Evolutionary conservation across 306 rosid species (phyloP).

Genomic region (Potentilla sterilis): DNA sequence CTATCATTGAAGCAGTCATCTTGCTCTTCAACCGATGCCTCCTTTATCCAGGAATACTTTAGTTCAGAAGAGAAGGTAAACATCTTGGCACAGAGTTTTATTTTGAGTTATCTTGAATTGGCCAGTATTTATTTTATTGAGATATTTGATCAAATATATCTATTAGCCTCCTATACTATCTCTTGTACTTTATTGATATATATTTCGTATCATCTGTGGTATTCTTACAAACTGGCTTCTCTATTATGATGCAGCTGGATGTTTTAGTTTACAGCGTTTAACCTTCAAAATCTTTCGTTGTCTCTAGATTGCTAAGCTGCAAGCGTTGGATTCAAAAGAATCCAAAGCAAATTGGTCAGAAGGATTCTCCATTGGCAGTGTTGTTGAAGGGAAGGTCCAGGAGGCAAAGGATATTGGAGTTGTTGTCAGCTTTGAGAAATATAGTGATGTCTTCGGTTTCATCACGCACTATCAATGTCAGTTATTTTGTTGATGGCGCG

Average conservation of each 20-base stretch:
- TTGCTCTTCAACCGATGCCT: constrained; percentile 77
- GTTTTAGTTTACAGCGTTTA: constrained; percentile 8
- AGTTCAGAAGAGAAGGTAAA: constrained; percentile 70
- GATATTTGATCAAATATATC: not conserved
- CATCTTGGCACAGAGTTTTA: not conserved
- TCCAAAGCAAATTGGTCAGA: constrained; percentile 65
- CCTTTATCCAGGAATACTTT: constrained; percentile 80
- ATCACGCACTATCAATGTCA: constrained; percentile 70
- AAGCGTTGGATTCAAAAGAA: constrained; percentile 35
- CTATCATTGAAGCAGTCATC: constrained; percentile 75
- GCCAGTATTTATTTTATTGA: not conserved
- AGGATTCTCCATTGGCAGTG: constrained; percentile 50
- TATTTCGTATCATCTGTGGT: not conserved
- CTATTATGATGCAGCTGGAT: not conserved
- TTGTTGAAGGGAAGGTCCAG: constrained; percentile 69
- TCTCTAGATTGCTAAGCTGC: constrained; percentile 67
- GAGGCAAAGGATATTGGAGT: constrained; percentile 71
- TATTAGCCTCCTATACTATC: not conserved
- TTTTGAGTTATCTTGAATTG: not conserved
- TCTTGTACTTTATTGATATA: not conserved
- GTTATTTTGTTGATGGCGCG: constrained; percentile 28
- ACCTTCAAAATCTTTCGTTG: constrained; percentile 20
- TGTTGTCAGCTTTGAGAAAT: constrained; percentile 71
- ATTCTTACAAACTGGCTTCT: not conserved
- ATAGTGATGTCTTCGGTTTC: constrained; percentile 72